Evolutionary conservation across 805 yeast genomes (phyloP).

Genomic region (Ogataea saltuana): DNA sequence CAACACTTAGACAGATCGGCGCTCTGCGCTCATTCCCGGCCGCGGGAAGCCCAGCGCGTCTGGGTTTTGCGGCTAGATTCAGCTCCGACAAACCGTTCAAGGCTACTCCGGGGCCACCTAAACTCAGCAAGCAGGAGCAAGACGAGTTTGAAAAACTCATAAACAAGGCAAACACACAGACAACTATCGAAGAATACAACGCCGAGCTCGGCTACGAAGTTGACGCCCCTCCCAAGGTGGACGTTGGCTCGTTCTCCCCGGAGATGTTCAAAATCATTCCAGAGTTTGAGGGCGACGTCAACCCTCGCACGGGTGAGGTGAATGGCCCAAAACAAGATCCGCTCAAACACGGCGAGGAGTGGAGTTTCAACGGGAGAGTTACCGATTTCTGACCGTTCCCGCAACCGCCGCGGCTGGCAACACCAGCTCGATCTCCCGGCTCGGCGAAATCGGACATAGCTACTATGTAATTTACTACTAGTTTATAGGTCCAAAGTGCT

Average conservation of each 20-base stretch:
- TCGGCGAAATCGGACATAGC: constrained; percentile 18
- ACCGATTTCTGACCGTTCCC: constrained; percentile 89
- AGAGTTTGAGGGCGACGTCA: constrained; percentile 92
- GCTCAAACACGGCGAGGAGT: constrained; percentile 76
- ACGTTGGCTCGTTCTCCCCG: constrained; percentile 66
- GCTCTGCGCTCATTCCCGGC: not conserved
- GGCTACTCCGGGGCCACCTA: constrained; percentile 58
- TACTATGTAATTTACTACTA: not conserved
- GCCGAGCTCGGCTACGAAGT: constrained; percentile 29
- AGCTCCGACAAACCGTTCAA: constrained; percentile 15
- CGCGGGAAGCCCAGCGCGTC: not conserved
- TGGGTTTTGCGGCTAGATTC: not conserved
- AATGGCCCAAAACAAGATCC: constrained; percentile 99
- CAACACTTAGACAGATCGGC: not conserved
- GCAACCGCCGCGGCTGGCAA: no score
- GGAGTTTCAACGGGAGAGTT: constrained; percentile 94
- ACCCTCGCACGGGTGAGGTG: constrained; percentile 91
- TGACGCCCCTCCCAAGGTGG: constrained; percentile 41
- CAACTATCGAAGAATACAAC: constrained; percentile 75
- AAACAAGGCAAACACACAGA: constrained; percentile 74
- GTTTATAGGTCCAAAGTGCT: not conserved
- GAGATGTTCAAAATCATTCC: constrained; percentile 78
- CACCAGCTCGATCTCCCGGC: no score
- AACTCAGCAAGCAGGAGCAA: constrained; percentile 76
- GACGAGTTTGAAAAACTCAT: constrained; percentile 90